Evolutionary conservation across 2,329 filamentous ascomycete genomes (phyloP).

Genomic region (Fusarium illudens): DNA sequence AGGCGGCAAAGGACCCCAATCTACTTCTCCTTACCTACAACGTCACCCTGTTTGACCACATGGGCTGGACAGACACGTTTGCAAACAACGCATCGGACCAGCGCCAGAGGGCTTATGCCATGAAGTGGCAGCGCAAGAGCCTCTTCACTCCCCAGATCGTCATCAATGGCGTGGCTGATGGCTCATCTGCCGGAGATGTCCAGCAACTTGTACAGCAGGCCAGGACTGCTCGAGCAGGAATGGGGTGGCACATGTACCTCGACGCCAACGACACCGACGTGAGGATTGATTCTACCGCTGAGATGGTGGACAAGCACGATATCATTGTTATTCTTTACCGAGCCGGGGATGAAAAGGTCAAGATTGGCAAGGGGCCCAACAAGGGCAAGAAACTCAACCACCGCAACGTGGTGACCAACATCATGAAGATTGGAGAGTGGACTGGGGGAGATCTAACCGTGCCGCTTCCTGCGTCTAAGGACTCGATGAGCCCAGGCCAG

Average conservation of each 20-base stretch:
- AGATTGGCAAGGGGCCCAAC: slow-evolving; percentile 46
- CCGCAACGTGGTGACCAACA: slow-evolving; percentile 43
- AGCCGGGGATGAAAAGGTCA: slow-evolving; percentile 39
- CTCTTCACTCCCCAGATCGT: slow-evolving; percentile 47
- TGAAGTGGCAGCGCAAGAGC: slow-evolving; percentile 43
- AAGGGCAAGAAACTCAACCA: slow-evolving; percentile 49
- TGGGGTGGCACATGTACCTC: neutral
- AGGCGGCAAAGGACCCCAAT: slow-evolving; percentile 42
- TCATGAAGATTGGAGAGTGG: slow-evolving; percentile 46
- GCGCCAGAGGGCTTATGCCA: slow-evolving; percentile 47
- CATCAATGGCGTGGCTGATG: slow-evolving; percentile 37
- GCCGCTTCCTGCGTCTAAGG: neutral
- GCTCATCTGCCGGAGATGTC: neutral
- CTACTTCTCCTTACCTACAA: slow-evolving; percentile 47
- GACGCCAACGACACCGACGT: neutral
- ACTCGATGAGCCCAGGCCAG: neutral
- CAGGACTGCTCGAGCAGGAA: neutral
- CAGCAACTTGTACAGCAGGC: neutral
- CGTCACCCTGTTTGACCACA: slow-evolving; percentile 48
- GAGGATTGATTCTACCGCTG: neutral
- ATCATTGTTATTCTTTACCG: neutral
- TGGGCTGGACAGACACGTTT: slow-evolving; percentile 47
- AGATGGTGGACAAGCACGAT: neutral
- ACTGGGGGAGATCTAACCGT: neutral
- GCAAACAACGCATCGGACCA: slow-evolving; percentile 43